Percentiles rank a stretch among this genome's conserved stretches.
phyloP scores from a whole-genome alignment of 257 asterid species.

The Salvia miltiorrhiza region DNA sequence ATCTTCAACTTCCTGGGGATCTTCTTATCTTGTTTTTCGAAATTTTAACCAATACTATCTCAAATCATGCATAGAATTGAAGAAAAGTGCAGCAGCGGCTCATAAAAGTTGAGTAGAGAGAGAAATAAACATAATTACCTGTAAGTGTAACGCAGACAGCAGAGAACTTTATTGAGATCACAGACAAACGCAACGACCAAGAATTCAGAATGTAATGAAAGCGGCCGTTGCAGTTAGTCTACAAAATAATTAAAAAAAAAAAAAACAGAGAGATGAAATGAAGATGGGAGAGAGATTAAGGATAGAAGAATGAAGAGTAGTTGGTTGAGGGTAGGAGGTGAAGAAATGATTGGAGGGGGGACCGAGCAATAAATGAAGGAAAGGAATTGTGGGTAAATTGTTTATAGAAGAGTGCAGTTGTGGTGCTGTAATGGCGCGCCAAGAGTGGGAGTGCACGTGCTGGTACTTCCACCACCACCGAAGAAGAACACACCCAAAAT shows the following conservation, averaged over 20 bases:
- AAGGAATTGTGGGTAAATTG: not conserved
- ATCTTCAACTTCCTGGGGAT: not conserved
- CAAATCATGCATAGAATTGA: not conserved
- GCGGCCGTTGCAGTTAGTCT: constrained; percentile 12
- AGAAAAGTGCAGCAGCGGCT: not conserved
- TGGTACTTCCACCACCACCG: constrained; percentile 3
- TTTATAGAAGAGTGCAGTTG: not conserved
- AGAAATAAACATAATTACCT: constrained; percentile 27
- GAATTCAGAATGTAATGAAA: constrained; percentile 22
- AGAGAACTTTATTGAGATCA: not conserved
- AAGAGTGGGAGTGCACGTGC: constrained; percentile 57
- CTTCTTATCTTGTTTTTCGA: not conserved
- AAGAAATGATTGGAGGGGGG: constrained; percentile 37
- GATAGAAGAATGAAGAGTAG: constrained; percentile 5
- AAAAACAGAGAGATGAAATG: not conserved
- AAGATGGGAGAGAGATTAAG: not conserved
- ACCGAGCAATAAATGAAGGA: constrained; percentile 29
- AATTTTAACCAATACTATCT: not conserved
- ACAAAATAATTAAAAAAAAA: not conserved
- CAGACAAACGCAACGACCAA: constrained; percentile 14
- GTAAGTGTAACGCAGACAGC: not conserved
- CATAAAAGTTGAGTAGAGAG: constrained; percentile 7
- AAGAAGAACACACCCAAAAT: not conserved
- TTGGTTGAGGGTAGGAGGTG: constrained; percentile 23
- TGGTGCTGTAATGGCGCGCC: constrained; percentile 38